These are phyloP conservation scores for Linum tenue DNA, from an alignment of 345 rosid genomes.

Conservation along the genomic window DNA sequence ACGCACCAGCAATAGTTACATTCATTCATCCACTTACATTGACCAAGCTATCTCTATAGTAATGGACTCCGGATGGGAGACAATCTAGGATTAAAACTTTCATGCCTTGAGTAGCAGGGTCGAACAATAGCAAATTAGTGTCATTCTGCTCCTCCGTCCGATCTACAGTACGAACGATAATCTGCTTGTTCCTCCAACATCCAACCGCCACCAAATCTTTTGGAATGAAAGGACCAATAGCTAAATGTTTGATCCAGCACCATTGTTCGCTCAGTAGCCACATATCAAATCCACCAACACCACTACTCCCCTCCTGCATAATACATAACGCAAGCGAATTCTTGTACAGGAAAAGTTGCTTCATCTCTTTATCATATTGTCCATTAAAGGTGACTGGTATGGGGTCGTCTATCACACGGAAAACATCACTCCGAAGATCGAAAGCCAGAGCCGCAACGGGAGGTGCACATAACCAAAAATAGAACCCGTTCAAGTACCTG, in stretches of 20 bases:
- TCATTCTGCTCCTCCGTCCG: not conserved
- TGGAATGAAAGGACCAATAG: not conserved
- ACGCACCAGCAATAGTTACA: no score
- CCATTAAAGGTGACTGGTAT: not conserved
- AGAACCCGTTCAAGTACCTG: not conserved
- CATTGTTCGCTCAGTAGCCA: not conserved
- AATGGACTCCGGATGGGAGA: not conserved
- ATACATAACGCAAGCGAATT: not conserved
- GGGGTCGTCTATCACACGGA: not conserved
- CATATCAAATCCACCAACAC: not conserved
- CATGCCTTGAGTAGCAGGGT: not conserved
- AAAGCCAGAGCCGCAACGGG: not conserved
- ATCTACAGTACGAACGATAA: not conserved
- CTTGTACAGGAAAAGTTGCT: not conserved
- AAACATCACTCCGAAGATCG: not conserved
- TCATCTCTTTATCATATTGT: not conserved
- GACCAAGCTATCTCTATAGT: not conserved
- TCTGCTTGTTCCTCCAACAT: no score
- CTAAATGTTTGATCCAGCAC: not conserved
- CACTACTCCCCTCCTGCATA: not conserved
- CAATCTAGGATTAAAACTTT: not conserved
- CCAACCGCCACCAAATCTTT: not conserved
- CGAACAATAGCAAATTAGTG: not conserved
- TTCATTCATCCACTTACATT: no score
- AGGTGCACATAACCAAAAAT: not conserved